These are phyloP conservation scores for Tanacetum coccineum DNA, from an alignment of 129 eudicot species.

Conservation along the genomic window DNA sequence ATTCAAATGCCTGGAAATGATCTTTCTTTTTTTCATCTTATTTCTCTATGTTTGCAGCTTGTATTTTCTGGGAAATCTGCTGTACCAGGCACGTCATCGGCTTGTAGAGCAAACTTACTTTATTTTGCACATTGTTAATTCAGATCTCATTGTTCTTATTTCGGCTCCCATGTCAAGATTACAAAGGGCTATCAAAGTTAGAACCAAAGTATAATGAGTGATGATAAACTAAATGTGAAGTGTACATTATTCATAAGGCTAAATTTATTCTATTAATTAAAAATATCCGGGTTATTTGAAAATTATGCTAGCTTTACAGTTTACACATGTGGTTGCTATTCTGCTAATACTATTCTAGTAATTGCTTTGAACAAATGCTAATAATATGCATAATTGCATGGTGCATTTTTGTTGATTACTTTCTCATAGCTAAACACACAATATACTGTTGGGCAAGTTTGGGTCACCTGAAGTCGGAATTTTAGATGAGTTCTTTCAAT, in stretches of 20 bases:
- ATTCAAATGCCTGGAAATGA: not conserved
- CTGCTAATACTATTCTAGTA: not conserved
- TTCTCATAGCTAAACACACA: no score
- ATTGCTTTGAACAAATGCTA: no score
- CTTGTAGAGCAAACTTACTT: constrained; percentile 42
- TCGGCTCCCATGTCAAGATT: constrained; percentile 14
- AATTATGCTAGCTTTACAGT: constrained; percentile 4
- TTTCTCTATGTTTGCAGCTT: constrained; percentile 51
- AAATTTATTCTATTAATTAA: constrained; percentile 11
- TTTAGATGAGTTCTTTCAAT: no score
- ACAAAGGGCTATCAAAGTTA: constrained; percentile 21
- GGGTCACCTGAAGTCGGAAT: no score
- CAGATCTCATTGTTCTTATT: not conserved
- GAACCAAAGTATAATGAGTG: constrained; percentile 19
- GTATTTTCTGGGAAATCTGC: constrained; percentile 83
- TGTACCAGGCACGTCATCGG: constrained; percentile 67
- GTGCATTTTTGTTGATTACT: no score
- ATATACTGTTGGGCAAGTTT: no score
- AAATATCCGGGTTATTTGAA: constrained; percentile 16
- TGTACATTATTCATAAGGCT: constrained; percentile 30
- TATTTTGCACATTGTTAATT: not conserved
- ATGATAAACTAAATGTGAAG: not conserved
- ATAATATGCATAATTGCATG: no score
- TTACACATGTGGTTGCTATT: constrained; percentile 5
- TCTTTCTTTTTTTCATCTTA: not conserved